Percentiles rank a stretch among this genome's conserved stretches.
These are phyloP conservation scores for Cystobasidium pallidum DNA, from an alignment of 1,284 basidiomycete species.

Conservation along the genomic window DNA sequence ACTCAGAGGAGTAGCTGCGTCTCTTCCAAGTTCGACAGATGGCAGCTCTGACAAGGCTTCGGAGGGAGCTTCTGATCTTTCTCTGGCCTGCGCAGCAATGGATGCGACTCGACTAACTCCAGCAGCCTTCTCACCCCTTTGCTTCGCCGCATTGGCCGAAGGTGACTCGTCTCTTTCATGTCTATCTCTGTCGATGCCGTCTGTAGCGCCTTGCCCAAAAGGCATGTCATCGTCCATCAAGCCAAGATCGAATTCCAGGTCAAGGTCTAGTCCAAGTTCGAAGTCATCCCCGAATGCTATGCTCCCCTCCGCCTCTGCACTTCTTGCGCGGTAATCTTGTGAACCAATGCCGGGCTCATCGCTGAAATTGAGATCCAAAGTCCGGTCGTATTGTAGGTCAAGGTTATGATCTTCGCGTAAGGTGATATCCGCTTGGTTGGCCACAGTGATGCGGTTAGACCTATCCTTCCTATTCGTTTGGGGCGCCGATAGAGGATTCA, in stretches of 20 bases:
- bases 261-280: constrained; percentile 66
- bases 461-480: constrained; percentile 6
- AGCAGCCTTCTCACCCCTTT: neutral
- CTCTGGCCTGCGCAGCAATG: constrained; percentile 51
- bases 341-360: constrained; percentile 80
- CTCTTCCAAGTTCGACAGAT: constrained; percentile 37
- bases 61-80: constrained; percentile 29
- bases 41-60: constrained; percentile 27
- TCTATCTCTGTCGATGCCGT: constrained; percentile 5
- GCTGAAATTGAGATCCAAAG: constrained; percentile 59
- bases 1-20: constrained; percentile 26
- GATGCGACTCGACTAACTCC: constrained; percentile 37
- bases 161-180: constrained; percentile 28
- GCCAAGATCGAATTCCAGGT: constrained; percentile 59
- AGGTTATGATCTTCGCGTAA: constrained; percentile 48
- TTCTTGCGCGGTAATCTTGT: constrained; percentile 64
- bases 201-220: constrained; percentile 4
- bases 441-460: constrained; percentile 19
- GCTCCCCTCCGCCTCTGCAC: constrained; percentile 14
- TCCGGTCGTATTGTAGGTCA: constrained; percentile 41
- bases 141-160: constrained; percentile 18
- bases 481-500: constrained; percentile 21
- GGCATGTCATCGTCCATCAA: constrained; percentile 44
- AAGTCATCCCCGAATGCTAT: constrained; percentile 52
- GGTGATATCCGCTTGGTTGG: constrained; percentile 51